Conservation (phyloP, 352 stramenopile genomes). For the Aphanomyces euteiches region DNA sequence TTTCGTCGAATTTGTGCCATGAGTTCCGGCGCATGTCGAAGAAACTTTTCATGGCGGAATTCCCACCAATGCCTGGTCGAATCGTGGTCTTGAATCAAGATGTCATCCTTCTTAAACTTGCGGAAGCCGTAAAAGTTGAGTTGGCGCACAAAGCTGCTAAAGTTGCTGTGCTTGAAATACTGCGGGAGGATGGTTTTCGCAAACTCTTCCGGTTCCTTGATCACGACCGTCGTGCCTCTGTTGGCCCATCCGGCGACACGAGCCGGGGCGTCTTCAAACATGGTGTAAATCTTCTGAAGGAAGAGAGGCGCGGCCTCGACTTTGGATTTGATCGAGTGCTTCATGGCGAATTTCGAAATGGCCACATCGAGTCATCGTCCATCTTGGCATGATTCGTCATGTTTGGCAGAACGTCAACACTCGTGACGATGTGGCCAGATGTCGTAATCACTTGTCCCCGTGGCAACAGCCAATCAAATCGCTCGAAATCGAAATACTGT, state of each 20-base stretch:
- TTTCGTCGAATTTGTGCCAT: slow-evolving; percentile 83
- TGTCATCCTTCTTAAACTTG: slow-evolving; percentile 33
- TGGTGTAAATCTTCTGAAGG: slow-evolving; percentile 23
- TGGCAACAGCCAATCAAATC: slow-evolving; percentile 1
- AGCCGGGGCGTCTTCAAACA: slow-evolving; percentile 6
- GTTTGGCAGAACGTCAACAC: neutral
- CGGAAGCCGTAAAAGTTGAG: slow-evolving; percentile 43
- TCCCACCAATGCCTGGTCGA: slow-evolving; percentile 42
- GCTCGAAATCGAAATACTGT: neutral
- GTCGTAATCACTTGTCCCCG: neutral
- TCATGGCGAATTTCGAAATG: slow-evolving; percentile 15
- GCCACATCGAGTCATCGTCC: neutral
- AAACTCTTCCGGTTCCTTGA: slow-evolving; percentile 30
- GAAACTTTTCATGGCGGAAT: slow-evolving; percentile 89
- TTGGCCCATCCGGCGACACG: slow-evolving; percentile 33
- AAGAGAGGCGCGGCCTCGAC: slow-evolving; percentile 19
- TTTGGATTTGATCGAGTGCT: slow-evolving; percentile 11
- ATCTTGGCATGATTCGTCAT: neutral
- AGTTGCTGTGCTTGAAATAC: slow-evolving; percentile 37
- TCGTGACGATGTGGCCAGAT: neutral
- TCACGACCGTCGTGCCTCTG: slow-evolving; percentile 34
- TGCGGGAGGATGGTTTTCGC: slow-evolving; percentile 32
- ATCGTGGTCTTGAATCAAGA: slow-evolving; percentile 21
- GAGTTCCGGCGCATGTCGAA: slow-evolving; percentile 72
- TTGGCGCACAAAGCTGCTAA: slow-evolving; percentile 36